Evolutionary conservation across 805 yeast genomes (phyloP).

Genomic region (Starmerella apis): DNA sequence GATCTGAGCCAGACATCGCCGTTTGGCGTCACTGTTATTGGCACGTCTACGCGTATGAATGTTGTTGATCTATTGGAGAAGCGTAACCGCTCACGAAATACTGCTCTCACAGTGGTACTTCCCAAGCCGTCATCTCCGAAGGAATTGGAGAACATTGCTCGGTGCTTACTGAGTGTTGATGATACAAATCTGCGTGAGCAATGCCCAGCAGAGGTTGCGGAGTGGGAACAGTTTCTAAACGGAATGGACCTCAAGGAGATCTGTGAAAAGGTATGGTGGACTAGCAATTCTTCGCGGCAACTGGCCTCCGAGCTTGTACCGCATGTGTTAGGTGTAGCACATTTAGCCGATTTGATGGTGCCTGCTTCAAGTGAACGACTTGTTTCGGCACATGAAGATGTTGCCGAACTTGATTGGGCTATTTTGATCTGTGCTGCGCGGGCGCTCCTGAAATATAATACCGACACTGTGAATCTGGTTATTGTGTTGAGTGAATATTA

Average conservation of each 20-base stretch:
- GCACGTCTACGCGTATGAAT: constrained; percentile 64
- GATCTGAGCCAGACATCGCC: constrained; percentile 68
- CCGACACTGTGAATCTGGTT: constrained; percentile 60
- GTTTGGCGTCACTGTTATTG: constrained; percentile 70
- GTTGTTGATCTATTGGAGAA: constrained; percentile 77
- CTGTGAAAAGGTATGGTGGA: constrained; percentile 38
- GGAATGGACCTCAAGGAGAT: constrained; percentile 19
- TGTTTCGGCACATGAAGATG: constrained; percentile 23
- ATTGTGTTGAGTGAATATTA: constrained; percentile 66
- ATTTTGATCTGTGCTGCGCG: constrained; percentile 68
- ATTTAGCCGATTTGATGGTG: constrained; percentile 4
- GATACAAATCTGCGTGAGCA: constrained; percentile 21
- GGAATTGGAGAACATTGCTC: constrained; percentile 43
- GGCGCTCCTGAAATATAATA: constrained; percentile 47
- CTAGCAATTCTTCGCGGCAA: constrained; percentile 47
- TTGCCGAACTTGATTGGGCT: constrained; percentile 64
- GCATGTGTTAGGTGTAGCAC: constrained; percentile 5
- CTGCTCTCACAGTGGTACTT: constrained; percentile 61
- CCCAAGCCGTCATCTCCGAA: constrained; percentile 42
- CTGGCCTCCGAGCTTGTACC: constrained; percentile 23
- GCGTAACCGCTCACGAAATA: constrained; percentile 79
- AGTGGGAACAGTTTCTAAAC: constrained; percentile 24
- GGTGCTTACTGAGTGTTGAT: constrained; percentile 34
- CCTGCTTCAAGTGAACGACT: constrained; percentile 19
- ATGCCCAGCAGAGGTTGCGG: constrained; percentile 10